Evolutionary conservation across 2,329 filamentous ascomycete genomes (phyloP).

Genomic region (Neonectria magnoliae): DNA sequence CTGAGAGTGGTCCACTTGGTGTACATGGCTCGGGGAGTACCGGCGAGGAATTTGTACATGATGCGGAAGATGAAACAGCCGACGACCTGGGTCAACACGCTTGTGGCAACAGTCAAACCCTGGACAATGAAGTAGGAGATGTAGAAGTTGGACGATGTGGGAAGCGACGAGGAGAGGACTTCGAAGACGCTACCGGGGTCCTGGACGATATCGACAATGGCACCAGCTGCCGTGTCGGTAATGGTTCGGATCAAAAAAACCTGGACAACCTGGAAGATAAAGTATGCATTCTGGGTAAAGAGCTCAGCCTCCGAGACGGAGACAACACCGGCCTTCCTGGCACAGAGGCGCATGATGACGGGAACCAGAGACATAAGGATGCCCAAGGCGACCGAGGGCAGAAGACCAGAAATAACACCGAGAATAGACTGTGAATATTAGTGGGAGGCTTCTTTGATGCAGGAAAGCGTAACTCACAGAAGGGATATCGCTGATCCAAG

Average conservation of each 20-base stretch:
- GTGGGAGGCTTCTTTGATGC: not conserved
- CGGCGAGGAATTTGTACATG: slow-evolving; percentile 76
- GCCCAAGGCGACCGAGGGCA: slow-evolving; percentile 82
- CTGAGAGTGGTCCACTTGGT: slow-evolving; percentile 75
- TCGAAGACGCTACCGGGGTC: slow-evolving; percentile 69
- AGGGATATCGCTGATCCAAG: slow-evolving; percentile 79
- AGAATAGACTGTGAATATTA: slow-evolving; percentile 60
- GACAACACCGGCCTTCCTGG: slow-evolving; percentile 81
- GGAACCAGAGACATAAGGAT: slow-evolving; percentile 87
- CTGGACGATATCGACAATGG: slow-evolving; percentile 69
- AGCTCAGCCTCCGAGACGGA: slow-evolving; percentile 84
- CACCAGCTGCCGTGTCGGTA: slow-evolving; percentile 78
- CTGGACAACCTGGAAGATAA: slow-evolving; percentile 90
- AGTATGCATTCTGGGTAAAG: slow-evolving; percentile 92
- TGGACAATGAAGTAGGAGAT: slow-evolving; percentile 90
- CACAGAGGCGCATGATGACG: slow-evolving; percentile 71
- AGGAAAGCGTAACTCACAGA: slow-evolving; percentile 30
- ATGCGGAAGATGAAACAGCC: slow-evolving; percentile 74
- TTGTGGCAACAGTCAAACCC: slow-evolving; percentile 79
- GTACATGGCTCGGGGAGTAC: slow-evolving; percentile 82
- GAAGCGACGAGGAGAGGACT: slow-evolving; percentile 77
- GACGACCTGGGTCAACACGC: slow-evolving; percentile 74
- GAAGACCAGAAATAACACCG: slow-evolving; percentile 82
- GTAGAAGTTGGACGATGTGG: slow-evolving; percentile 91
- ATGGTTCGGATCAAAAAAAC: slow-evolving; percentile 90